A percentile compares a stretch with the other conserved stretches of the same genome.
Evolutionary conservation across 352 stramenopile species (phyloP).

Genomic region (Phytophthora agathidicida): DNA sequence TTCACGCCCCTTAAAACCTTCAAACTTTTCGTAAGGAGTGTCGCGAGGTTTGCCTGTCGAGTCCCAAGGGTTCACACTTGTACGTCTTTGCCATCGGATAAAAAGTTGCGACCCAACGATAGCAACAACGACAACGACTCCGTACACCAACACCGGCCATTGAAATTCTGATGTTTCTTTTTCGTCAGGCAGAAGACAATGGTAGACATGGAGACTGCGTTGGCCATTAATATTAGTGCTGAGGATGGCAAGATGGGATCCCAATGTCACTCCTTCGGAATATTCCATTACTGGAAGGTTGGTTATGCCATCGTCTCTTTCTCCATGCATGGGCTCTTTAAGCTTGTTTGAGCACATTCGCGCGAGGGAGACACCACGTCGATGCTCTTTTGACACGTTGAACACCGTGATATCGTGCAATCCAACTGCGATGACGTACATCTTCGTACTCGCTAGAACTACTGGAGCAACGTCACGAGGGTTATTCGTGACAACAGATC

Average conservation of each 20-base stretch:
- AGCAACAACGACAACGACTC: conserved; percentile 16
- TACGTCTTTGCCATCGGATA: conserved; percentile 20
- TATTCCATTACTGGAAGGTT: conserved; percentile 16
- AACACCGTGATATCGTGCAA: conserved; percentile 22
- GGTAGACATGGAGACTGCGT: conserved; percentile 32
- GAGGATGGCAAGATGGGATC: conserved; percentile 31
- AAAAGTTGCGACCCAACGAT: conserved; percentile 40
- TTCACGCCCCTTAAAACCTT: background rate
- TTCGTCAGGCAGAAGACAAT: conserved; percentile 37
- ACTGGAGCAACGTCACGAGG: conserved; percentile 1
- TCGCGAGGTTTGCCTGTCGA: conserved; percentile 8
- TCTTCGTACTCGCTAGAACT: conserved; percentile 13
- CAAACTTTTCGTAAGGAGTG: conserved; percentile 20
- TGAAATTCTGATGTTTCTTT: conserved; percentile 23
- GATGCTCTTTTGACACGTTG: conserved; percentile 24
- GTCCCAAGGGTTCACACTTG: conserved; percentile 29
- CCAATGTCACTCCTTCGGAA: conserved; percentile 37
- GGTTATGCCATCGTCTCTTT: too few species aligned
- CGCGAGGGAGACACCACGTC: conserved; percentile 5
- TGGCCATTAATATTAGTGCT: background rate
- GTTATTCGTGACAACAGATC: conserved; percentile 2
- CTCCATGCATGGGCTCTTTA: background rate
- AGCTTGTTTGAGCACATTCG: conserved; percentile 10
- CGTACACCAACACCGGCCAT: conserved; percentile 35
- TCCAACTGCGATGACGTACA: conserved; percentile 27